These are phyloP conservation scores for Leptodermis oblonga DNA, from an alignment of 257 asterid genomes.

Conservation along the genomic window DNA sequence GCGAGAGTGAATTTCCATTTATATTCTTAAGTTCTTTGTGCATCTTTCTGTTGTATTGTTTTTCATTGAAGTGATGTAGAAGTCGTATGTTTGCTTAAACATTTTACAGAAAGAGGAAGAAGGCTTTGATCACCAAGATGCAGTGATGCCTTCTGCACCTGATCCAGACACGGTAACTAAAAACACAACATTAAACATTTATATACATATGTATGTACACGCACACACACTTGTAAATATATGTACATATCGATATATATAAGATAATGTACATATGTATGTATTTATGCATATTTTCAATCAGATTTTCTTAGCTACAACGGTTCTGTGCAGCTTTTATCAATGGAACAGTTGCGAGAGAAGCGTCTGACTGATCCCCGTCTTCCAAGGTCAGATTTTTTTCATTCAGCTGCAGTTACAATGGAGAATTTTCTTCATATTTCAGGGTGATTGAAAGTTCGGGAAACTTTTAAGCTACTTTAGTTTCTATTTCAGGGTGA, in stretches of 20 bases:
- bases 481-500: background rate
- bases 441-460: constrained; percentile 12
- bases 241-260: too few species aligned
- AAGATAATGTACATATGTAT: too few species aligned
- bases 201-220: too few species aligned
- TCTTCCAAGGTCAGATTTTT: constrained; percentile 67
- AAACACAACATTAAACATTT: background rate
- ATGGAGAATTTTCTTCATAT: constrained; percentile 9
- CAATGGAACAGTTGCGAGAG: constrained; percentile 90
- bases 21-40: background rate
- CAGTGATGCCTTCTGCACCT: constrained; percentile 70
- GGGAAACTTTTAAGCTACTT: background rate
- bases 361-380: constrained; percentile 81
- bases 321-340: constrained; percentile 56
- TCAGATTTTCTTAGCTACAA: constrained; percentile 10
- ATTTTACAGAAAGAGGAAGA: constrained; percentile 75
- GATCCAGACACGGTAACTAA: constrained; percentile 67
- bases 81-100: background rate
- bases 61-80: constrained; percentile 60
- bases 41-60: constrained; percentile 22
- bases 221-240: background rate
- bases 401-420: constrained; percentile 12
- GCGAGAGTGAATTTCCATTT: background rate
- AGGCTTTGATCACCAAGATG: constrained; percentile 77
- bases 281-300: constrained; percentile 2